Conservation (phyloP, 2,329 filamentous ascomycete species). For the Aurifilum marmelostoma region DNA sequence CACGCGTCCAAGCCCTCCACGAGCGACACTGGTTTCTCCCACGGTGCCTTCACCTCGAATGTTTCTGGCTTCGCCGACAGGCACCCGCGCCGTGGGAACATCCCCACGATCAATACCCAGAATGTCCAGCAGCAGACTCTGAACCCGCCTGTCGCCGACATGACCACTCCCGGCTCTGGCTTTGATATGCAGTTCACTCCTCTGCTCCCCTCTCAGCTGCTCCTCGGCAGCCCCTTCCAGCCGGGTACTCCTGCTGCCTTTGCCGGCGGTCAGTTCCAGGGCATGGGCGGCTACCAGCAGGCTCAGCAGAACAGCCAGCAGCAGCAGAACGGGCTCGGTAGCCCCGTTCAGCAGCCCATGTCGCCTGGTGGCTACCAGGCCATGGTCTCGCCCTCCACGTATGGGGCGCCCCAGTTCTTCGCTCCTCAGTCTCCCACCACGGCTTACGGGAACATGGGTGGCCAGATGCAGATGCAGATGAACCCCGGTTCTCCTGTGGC, state of each 20-base stretch:
- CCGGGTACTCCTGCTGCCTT: conserved; percentile 90
- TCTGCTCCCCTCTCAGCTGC: conserved; percentile 88
- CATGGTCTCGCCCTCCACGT: conserved; percentile 82
- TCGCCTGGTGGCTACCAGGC: conserved; percentile 83
- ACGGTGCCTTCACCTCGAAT: conserved; percentile 89
- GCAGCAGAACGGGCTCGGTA: conserved; percentile 67
- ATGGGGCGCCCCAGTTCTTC: conserved; percentile 80
- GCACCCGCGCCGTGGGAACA: conserved; percentile 81
- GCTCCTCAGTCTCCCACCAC: conserved; percentile 84
- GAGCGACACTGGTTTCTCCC: conserved; percentile 87
- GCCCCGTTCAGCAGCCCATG: conserved; percentile 76
- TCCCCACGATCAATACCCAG: conserved; percentile 91
- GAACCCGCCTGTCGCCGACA: conserved; percentile 65
- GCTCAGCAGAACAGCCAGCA: conserved; percentile 54
- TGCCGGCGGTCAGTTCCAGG: conserved; percentile 89
- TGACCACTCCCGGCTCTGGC: conserved; percentile 83
- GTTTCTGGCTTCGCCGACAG: conserved; percentile 83
- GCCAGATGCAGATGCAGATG: conserved; percentile 59
- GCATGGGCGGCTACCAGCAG: conserved; percentile 75
- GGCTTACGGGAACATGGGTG: conserved; percentile 67
- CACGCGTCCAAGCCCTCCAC: conserved; percentile 80
- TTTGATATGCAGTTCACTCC: conserved; percentile 99
- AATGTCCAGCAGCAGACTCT: conserved; percentile 52
- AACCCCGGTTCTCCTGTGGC: conserved; percentile 74
- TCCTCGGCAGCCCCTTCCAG: conserved; percentile 96